phyloP scores from a whole-genome alignment of 768 basidiomycete genomes.

The Auriscalpium vulgare region DNA sequence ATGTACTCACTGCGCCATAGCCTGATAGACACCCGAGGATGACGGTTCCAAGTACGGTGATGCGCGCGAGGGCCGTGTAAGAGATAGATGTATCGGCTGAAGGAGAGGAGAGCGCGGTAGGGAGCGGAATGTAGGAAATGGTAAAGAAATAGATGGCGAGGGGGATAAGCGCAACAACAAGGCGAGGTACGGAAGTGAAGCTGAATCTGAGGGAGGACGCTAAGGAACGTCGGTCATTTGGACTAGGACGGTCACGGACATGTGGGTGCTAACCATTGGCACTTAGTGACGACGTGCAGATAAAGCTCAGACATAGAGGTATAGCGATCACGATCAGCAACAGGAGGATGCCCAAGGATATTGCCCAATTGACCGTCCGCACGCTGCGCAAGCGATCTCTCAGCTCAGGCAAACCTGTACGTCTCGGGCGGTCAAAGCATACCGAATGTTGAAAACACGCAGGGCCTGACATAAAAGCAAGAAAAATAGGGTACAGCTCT shows the following conservation, averaged over 20 bases:
- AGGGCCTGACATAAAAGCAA: conserved; percentile 68
- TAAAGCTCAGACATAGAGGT: conserved; percentile 54
- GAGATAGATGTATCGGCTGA: conserved; percentile 29
- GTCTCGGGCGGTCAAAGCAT: conserved; percentile 18
- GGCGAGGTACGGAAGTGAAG: conserved; percentile 1
- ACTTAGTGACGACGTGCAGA: conserved; percentile 33
- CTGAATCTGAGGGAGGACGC: background rate
- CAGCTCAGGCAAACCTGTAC: background rate
- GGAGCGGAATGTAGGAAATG: conserved; percentile 64
- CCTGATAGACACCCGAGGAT: conserved; percentile 78
- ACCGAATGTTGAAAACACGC: conserved; percentile 47
- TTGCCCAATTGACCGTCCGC: conserved; percentile 59
- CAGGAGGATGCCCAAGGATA: conserved; percentile 57
- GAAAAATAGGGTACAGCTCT: conserved; percentile 64
- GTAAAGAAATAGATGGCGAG: conserved; percentile 42
- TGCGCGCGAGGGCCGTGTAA: conserved; percentile 42
- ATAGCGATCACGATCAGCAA: conserved; percentile 54
- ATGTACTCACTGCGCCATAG: conserved; percentile 64
- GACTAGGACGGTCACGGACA: conserved; percentile 1
- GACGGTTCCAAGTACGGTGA: conserved; percentile 69
- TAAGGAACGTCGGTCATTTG: background rate
- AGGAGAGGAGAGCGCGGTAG: conserved; percentile 31
- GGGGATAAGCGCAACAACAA: conserved; percentile 5
- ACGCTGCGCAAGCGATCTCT: conserved; percentile 29
- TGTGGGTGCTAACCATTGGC: background rate